These are phyloP conservation scores for Penicillium samsonianum DNA, from an alignment of 495 filamentous ascomycete species.

Conservation along the genomic window DNA sequence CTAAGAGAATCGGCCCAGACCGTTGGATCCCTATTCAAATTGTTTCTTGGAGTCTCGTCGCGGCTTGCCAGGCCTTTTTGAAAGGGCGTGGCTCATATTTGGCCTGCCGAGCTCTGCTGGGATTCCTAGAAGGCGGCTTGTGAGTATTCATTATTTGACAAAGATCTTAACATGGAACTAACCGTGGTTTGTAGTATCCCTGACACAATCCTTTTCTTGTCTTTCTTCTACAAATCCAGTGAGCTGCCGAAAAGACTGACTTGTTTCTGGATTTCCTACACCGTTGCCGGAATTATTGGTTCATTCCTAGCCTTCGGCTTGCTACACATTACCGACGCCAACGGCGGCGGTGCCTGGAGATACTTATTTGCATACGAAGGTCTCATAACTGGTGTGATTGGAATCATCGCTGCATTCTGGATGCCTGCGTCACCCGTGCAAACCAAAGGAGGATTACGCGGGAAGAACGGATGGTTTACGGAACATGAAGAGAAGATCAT, in stretches of 20 bases:
- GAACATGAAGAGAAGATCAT: constrained; percentile 58
- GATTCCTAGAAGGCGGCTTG: constrained; percentile 62
- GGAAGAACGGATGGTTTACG: constrained; percentile 70
- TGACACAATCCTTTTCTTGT: constrained; percentile 57
- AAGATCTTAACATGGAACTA: background rate
- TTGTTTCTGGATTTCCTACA: constrained; percentile 63
- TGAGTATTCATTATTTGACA: background rate
- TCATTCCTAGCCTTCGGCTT: constrained; percentile 53
- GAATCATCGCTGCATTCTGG: constrained; percentile 56
- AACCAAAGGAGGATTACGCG: constrained; percentile 59
- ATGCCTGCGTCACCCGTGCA: constrained; percentile 65
- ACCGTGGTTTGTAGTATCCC: constrained; percentile 9
- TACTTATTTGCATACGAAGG: constrained; percentile 28
- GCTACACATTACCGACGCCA: constrained; percentile 41
- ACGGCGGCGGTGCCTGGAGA: constrained; percentile 43
- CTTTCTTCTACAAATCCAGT: constrained; percentile 68
- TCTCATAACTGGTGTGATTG: constrained; percentile 53
- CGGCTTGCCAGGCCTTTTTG: constrained; percentile 30
- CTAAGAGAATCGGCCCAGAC: constrained; percentile 16
- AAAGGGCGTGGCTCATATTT: constrained; percentile 60
- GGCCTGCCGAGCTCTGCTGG: constrained; percentile 60
- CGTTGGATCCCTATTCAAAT: constrained; percentile 26
- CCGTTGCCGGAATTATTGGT: constrained; percentile 50
- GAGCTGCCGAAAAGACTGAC: constrained; percentile 64
- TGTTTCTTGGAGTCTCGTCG: constrained; percentile 32